Percentiles rank a stretch among this genome's conserved stretches.
Conservation (phyloP, 176 grass and related monocot species). For the Olyra latifolia region DNA sequence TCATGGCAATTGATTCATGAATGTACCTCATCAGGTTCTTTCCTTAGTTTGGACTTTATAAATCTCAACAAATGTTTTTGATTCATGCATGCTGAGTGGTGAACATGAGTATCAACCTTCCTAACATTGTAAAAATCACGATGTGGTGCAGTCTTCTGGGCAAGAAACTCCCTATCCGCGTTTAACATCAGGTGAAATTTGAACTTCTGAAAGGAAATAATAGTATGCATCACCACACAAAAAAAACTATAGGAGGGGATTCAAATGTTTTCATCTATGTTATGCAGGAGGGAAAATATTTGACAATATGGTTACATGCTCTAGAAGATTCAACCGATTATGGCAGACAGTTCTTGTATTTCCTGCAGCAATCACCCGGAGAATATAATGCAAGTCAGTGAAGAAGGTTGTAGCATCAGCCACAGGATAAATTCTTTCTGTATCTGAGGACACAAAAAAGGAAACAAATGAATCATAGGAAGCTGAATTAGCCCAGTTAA, state of each 20-base stretch:
- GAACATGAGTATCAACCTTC: conserved; percentile 99
- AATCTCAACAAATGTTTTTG: conserved; percentile 95
- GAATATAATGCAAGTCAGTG: conserved; percentile 94
- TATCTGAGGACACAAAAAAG: conserved; percentile 43
- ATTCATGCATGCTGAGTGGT: conserved; percentile 99
- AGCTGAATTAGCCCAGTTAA: conserved; percentile 25
- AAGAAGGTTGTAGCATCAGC: conserved; percentile 98
- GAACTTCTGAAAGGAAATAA: conserved; percentile 73
- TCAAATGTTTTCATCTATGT: not conserved
- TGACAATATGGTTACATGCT: conserved; percentile 67
- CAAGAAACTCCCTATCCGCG: conserved; percentile 92
- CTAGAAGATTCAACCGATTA: conserved; percentile 86
- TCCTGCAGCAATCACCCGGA: conserved; percentile 76
- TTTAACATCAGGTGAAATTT: conserved; percentile 98
- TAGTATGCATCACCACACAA: conserved; percentile 15
- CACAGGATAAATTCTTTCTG: conserved; percentile 73
- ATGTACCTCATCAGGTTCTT: conserved; percentile 97
- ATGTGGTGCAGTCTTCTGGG: conserved; percentile 96
- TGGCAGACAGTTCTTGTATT: conserved; percentile 98
- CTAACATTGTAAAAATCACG: conserved; percentile 99
- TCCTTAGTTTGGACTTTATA: conserved; percentile 93
- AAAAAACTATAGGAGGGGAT: conserved; percentile 19
- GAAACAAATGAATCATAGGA: conserved; percentile 23
- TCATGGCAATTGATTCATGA: conserved; percentile 1
- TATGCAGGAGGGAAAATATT: conserved; percentile 13